These are phyloP conservation scores for Ophiocordyceps polyrhachis-furcata DNA, from an alignment of 2,329 filamentous ascomycete genomes.

Conservation along the genomic window DNA sequence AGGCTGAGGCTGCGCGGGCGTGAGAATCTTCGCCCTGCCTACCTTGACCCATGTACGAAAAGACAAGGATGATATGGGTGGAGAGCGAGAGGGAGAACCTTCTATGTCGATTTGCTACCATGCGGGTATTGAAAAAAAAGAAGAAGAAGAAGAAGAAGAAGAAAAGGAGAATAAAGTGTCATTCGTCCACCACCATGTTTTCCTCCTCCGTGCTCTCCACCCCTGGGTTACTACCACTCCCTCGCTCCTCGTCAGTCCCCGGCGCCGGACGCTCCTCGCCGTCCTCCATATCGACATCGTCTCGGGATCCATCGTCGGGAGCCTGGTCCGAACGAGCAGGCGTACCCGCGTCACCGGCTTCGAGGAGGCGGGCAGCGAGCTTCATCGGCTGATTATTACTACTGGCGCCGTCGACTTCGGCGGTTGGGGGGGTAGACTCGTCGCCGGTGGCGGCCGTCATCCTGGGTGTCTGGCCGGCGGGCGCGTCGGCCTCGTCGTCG, in stretches of 20 bases:
- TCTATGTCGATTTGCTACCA: conserved; percentile 10
- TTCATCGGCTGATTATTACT: conserved; percentile 20
- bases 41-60: too few relatives aligned
- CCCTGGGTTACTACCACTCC: conserved; percentile 9
- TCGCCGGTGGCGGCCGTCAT: conserved; percentile 25
- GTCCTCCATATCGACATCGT: conserved; percentile 43
- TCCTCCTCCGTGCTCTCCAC: background rate
- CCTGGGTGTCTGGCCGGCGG: conserved; percentile 27
- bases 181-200: background rate
- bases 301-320: conserved; percentile 23
- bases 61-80: background rate
- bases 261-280: conserved; percentile 14
- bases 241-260: conserved; percentile 19
- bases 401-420: too few relatives aligned
- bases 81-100: background rate
- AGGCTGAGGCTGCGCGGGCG: conserved; percentile 23
- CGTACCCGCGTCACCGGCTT: conserved; percentile 17
- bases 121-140: background rate
- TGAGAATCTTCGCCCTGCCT: background rate
- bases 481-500: conserved; percentile 35
- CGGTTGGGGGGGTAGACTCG: conserved; percentile 25
- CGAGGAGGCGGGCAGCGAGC: conserved; percentile 11
- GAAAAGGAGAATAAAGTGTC: background rate
- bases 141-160: too few relatives aligned
- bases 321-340: conserved; percentile 7